Base-by-base conservation (phyloP, 2,329 filamentous ascomycete genomes). In the Thelonectria olida region DNA sequence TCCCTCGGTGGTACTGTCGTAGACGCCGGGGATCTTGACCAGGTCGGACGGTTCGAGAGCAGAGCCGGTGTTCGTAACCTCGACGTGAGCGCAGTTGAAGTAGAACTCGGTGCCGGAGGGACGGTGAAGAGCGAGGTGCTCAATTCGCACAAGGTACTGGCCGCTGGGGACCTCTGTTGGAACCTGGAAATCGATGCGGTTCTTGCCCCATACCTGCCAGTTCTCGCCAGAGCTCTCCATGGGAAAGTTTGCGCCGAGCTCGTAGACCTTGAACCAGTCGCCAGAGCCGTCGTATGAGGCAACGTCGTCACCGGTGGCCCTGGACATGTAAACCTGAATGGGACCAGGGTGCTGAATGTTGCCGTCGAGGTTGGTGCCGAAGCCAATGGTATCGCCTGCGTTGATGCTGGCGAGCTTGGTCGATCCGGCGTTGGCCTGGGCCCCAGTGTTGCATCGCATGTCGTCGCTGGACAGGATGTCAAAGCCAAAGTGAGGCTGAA, bases 201-300 rank as follows among this genome's bases (percentile, higher is more conserved):
- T 53, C 39, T 52, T 58, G 27, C 51, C 34, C 47, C 48, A 52
- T 10, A 47, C 41, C 1, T 45, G 39, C 55, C 55, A 58, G 47
- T 58, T 53, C 38, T 52, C 39, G 2, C 55, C 55, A 8, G 47
- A 36, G 15, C 25, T 15, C 8, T 52, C 15, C 48, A 58, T 52
- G 20, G 55, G 48, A n/a, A n/a, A n/a, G 27, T 52, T 52, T 27
- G 55, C 48, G 23, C 55, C 55, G 1, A 58, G 48, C 13, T 58
- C 55, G 3, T 47, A 58, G 48, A 58, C 36, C 39, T 58, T 58
- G 55, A 58, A 58, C 55, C 48, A 58, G 4, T 58, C 55, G 25
- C 55, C 48, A 6, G 55, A 58, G 3, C 55, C 55, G 36, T 58
- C 55, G 19, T 58, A 58, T 4, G 47, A 45, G 12, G 28, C 10